A percentile compares a stretch with the other conserved stretches of the same genome.
Evolutionary conservation across 2,329 filamentous ascomycete species (phyloP).

Genomic region (Neospermospora avenae): DNA sequence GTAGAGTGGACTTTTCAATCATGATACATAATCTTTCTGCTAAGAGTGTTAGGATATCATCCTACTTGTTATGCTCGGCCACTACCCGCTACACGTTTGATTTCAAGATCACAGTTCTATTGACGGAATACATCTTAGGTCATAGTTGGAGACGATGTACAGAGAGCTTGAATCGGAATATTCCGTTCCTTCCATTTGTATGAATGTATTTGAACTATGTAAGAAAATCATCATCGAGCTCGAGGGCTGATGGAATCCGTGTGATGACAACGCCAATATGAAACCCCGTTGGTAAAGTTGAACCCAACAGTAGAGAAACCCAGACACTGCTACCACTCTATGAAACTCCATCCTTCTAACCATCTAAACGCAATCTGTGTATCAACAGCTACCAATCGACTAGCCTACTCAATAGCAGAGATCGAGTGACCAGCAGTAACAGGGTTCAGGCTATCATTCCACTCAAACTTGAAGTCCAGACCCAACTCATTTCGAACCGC

Average conservation of each 20-base stretch:
- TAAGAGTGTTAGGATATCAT: too few relatives aligned
- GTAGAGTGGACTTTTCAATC: too few relatives aligned
- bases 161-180: too few relatives aligned
- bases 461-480: conserved; percentile 71
- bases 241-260: conserved; percentile 4
- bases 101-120: too few relatives aligned
- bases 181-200: too few relatives aligned
- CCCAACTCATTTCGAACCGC: conserved; percentile 68
- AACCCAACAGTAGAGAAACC: not conserved
- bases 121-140: too few relatives aligned
- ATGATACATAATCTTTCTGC: too few relatives aligned
- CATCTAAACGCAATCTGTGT: conserved; percentile 6
- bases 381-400: not conserved
- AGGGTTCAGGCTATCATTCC: conserved; percentile 69
- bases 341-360: not conserved
- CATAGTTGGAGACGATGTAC: too few relatives aligned
- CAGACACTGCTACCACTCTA: not conserved
- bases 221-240: conserved; percentile 2
- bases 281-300: not conserved
- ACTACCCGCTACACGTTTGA: too few relatives aligned
- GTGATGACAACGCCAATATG: not conserved
- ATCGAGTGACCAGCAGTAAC: conserved; percentile 51
- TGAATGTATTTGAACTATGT: too few relatives aligned
- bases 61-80: too few relatives aligned
- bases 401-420: conserved; percentile 53